Conservation (phyloP, 164 flowering plant genomes). For the Cinnamomum chago region DNA sequence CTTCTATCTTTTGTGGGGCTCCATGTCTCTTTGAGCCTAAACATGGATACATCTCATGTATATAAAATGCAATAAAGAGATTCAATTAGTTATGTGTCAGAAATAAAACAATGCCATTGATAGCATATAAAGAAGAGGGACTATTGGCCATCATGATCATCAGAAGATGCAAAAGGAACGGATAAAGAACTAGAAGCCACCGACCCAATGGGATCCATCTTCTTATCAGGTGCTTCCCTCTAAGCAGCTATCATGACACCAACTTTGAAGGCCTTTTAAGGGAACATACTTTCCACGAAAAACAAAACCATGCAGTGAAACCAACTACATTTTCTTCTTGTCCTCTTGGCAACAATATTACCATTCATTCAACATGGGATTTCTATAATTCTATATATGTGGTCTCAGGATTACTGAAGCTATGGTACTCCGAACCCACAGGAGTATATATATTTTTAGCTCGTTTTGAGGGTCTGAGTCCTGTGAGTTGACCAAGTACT, state of each 20-base stretch:
- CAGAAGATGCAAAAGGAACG: background rate
- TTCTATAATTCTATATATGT: too few relatives aligned
- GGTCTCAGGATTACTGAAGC: too few relatives aligned
- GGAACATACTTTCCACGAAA: background rate
- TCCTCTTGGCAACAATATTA: background rate
- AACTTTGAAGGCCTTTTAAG: background rate
- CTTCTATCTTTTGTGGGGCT: slow-evolving; percentile 1
- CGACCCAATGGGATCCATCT: background rate
- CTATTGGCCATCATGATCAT: background rate
- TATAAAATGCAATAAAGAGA: background rate
- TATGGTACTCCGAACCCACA: too few relatives aligned
- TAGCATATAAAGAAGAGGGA: background rate
- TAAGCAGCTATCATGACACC: background rate
- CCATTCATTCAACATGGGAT: background rate
- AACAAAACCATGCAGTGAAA: background rate
- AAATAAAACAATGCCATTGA: background rate
- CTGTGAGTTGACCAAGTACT: too few relatives aligned
- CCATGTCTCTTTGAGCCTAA: background rate
- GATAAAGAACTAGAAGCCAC: background rate
- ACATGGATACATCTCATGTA: background rate
- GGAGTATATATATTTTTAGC: too few relatives aligned
- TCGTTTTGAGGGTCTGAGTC: too few relatives aligned
- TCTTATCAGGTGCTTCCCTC: background rate
- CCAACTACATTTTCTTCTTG: background rate
- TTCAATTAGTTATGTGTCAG: background rate